These are phyloP conservation scores for Lunasporangiospora selenospora DNA, from an alignment of 192 early-diverging fungal genomes.

Conservation along the genomic window DNA sequence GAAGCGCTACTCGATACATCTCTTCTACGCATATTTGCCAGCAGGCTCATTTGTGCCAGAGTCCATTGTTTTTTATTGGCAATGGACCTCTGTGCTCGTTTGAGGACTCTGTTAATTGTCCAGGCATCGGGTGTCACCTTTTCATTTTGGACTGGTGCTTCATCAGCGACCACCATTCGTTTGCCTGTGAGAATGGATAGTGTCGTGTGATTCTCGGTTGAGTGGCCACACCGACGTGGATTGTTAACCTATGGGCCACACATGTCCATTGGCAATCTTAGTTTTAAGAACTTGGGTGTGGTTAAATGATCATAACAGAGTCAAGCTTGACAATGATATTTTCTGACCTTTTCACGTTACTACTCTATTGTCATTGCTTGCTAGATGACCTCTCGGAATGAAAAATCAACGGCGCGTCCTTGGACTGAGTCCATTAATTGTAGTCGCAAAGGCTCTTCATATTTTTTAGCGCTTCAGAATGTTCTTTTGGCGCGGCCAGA, in stretches of 20 bases:
- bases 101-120: too few relatives aligned
- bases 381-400: slow-evolving; percentile 10
- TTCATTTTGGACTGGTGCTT: too few relatives aligned
- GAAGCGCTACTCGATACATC: too few relatives aligned
- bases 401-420: slow-evolving; percentile 15
- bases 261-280: slow-evolving; percentile 20
- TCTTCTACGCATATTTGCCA: too few relatives aligned
- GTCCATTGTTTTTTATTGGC: too few relatives aligned
- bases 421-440: slow-evolving; percentile 7
- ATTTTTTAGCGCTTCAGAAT: slow-evolving; percentile 14
- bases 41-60: too few relatives aligned
- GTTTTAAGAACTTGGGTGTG: slow-evolving; percentile 21
- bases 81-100: too few relatives aligned
- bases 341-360: slow-evolving; percentile 13
- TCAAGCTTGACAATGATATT: slow-evolving; percentile 11
- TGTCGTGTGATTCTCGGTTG: too few relatives aligned
- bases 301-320: slow-evolving; percentile 8
- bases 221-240: too few relatives aligned
- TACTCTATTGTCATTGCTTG: slow-evolving; percentile 2
- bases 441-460: slow-evolving; percentile 9
- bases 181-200: too few relatives aligned
- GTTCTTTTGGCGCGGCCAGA: slow-evolving; percentile 8
- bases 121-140: too few relatives aligned
- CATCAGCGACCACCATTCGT: too few relatives aligned
- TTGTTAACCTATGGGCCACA: slow-evolving; percentile 9